phyloP scores from a whole-genome alignment of 352 stramenopile genomes.

The Phytophthora quininea region DNA sequence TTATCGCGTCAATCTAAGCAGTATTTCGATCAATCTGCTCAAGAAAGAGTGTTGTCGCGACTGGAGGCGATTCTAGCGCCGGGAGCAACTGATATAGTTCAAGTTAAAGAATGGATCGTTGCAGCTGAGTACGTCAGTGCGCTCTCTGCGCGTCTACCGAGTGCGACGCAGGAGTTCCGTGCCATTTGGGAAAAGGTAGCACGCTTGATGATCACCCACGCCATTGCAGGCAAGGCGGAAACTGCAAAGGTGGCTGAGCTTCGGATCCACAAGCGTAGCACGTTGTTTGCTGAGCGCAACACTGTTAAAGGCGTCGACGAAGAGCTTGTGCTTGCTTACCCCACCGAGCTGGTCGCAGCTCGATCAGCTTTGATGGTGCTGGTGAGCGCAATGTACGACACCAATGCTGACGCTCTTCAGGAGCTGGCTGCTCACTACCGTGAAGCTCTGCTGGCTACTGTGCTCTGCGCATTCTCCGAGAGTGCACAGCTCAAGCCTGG shows the following conservation, averaged over 20 bases:
- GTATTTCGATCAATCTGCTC: slow-evolving; percentile 28
- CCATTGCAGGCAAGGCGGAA: slow-evolving; percentile 68
- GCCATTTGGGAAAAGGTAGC: slow-evolving; percentile 60
- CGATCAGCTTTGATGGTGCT: slow-evolving; percentile 59
- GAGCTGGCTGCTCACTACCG: slow-evolving; percentile 63
- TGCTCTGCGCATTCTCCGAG: slow-evolving; percentile 62
- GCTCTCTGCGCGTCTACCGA: slow-evolving; percentile 32
- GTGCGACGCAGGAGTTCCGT: slow-evolving; percentile 34
- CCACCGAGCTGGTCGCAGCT: slow-evolving; percentile 42
- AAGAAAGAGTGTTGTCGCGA: slow-evolving; percentile 34
- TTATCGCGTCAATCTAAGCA: slow-evolving; percentile 6
- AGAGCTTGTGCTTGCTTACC: slow-evolving; percentile 47
- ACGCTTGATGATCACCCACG: slow-evolving; percentile 58
- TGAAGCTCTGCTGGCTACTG: slow-evolving; percentile 66
- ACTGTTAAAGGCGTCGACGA: slow-evolving; percentile 43
- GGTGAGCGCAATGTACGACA: slow-evolving; percentile 42
- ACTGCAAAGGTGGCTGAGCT: slow-evolving; percentile 51
- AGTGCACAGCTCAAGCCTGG: slow-evolving; percentile 56
- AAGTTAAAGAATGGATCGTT: slow-evolving; percentile 47
- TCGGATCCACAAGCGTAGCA: slow-evolving; percentile 57
- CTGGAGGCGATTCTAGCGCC: slow-evolving; percentile 40
- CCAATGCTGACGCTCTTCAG: slow-evolving; percentile 48
- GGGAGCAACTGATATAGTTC: slow-evolving; percentile 40
- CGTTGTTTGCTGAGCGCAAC: slow-evolving; percentile 31
- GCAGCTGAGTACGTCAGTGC: slow-evolving; percentile 44